phyloP scores from a whole-genome alignment of 352 stramenopile species.

The Paralagenidium karlingii region DNA sequence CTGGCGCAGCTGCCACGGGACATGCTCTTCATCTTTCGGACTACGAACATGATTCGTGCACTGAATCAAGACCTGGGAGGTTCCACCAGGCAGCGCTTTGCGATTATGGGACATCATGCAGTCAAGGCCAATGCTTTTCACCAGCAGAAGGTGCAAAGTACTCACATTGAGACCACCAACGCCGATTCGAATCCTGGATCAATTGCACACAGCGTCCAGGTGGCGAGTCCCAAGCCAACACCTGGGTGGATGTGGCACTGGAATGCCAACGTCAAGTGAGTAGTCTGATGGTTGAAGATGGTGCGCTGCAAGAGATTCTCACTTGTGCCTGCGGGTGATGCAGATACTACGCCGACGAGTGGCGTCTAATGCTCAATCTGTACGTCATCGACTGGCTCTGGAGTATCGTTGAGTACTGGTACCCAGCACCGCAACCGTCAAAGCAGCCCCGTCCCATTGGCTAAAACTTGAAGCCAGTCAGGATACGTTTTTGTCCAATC shows the following conservation, averaged over 20 bases:
- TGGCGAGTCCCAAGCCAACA: too few species aligned
- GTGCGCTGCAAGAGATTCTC: too few species aligned
- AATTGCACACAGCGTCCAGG: too few species aligned
- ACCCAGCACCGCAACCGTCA: too few species aligned
- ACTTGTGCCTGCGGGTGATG: too few species aligned
- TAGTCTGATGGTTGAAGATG: too few species aligned
- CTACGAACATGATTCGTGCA: constrained; percentile 84
- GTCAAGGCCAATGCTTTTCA: constrained; percentile 43
- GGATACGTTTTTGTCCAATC: too few species aligned
- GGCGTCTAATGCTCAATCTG: constrained; percentile 42
- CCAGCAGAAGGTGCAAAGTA: constrained; percentile 8
- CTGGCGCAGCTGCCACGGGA: constrained; percentile 78
- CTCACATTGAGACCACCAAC: constrained; percentile 6
- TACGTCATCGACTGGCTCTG: constrained; percentile 43
- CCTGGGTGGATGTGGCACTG: too few species aligned
- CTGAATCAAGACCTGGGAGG: constrained; percentile 84
- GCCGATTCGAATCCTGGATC: constrained; percentile 30
- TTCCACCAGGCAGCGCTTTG: constrained; percentile 67
- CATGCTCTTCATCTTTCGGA: constrained; percentile 87
- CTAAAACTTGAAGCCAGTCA: too few species aligned
- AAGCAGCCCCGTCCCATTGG: too few species aligned
- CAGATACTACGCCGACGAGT: too few species aligned
- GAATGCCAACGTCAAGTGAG: too few species aligned
- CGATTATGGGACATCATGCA: constrained; percentile 61
- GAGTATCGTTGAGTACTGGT: constrained; percentile 26